phyloP scores from a whole-genome alignment of 1,139 yeast species.

The Candida smagusa region DNA sequence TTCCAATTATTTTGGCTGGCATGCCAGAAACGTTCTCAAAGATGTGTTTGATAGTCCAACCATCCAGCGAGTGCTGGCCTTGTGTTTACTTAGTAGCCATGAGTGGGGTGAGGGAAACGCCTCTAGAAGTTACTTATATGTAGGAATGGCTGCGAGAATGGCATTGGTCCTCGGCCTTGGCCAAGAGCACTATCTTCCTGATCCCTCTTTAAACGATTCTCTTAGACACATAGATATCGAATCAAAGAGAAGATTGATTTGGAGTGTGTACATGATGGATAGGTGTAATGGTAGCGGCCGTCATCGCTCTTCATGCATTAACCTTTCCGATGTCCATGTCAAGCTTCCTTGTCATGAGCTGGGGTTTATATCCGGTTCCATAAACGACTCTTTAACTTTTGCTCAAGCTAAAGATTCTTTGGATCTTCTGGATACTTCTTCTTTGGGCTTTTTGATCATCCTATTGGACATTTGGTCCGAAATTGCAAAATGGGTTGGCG shows the following conservation, averaged over 20 bases:
- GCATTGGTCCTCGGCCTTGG: slow-evolving; percentile 35
- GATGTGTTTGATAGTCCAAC: slow-evolving; percentile 38
- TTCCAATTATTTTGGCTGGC: slow-evolving; percentile 38
- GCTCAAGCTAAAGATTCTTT: slow-evolving; percentile 10
- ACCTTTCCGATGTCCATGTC: slow-evolving; percentile 21
- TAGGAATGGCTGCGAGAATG: slow-evolving; percentile 41
- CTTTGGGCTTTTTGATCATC: slow-evolving; percentile 23
- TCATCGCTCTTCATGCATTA: slow-evolving; percentile 29
- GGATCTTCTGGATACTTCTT: slow-evolving; percentile 12
- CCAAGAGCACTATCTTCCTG: slow-evolving; percentile 15
- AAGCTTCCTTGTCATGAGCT: slow-evolving; percentile 23
- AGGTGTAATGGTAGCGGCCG: slow-evolving; percentile 38
- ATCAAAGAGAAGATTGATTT: slow-evolving; percentile 32
- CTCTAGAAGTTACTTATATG: slow-evolving; percentile 34
- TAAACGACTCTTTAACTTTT: slow-evolving; percentile 13
- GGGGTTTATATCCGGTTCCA: slow-evolving; percentile 22
- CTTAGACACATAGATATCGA: slow-evolving; percentile 22
- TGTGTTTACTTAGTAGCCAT: slow-evolving; percentile 34
- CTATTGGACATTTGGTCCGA: slow-evolving; percentile 33
- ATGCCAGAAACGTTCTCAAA: slow-evolving; percentile 27
- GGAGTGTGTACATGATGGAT: slow-evolving; percentile 45
- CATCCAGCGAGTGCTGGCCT: slow-evolving; percentile 34
- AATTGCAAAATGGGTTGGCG: slow-evolving; percentile 34
- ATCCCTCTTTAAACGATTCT: slow-evolving; percentile 10
- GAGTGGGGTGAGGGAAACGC: slow-evolving; percentile 43